A percentile compares a stretch with the other conserved stretches of the same genome.
These are phyloP conservation scores for Capsicum baccatum DNA, from an alignment of 257 asterid genomes.

Conservation along the genomic window DNA sequence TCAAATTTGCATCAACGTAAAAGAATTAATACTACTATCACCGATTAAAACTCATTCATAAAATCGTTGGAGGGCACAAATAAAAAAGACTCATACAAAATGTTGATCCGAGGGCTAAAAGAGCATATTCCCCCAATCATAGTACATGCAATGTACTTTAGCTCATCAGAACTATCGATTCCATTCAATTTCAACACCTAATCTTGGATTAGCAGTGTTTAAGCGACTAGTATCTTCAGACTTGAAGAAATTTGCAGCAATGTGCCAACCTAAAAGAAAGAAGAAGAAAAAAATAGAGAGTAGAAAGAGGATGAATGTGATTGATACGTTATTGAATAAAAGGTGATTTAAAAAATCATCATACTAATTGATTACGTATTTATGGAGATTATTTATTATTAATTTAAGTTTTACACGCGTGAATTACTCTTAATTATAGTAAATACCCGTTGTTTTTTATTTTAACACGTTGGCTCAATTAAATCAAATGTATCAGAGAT, in stretches of 20 bases:
- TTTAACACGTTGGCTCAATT: too few species aligned
- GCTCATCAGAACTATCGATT: slow-evolving; percentile 50
- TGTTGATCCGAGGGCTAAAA: neutral
- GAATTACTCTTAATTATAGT: too few species aligned
- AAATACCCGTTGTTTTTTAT: too few species aligned
- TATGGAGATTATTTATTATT: too few species aligned
- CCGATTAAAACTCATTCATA: neutral
- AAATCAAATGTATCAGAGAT: too few species aligned
- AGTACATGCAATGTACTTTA: neutral
- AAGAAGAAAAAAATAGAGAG: too few species aligned
- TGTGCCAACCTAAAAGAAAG: slow-evolving; percentile 76
- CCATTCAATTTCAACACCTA: slow-evolving; percentile 80
- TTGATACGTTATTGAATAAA: too few species aligned
- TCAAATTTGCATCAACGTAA: neutral
- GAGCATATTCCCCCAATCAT: neutral
- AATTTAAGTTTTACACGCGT: too few species aligned
- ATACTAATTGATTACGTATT: too few species aligned
- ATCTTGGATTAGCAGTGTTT: slow-evolving; percentile 59
- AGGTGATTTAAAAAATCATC: too few species aligned
- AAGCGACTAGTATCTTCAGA: slow-evolving; percentile 66
- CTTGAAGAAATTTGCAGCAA: slow-evolving; percentile 67
- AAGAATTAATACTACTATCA: neutral
- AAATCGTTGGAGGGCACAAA: neutral
- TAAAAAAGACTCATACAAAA: neutral
- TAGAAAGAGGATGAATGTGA: too few species aligned